Conservation (phyloP, 768 basidiomycete species). For the Mycena sanguinolenta region DNA sequence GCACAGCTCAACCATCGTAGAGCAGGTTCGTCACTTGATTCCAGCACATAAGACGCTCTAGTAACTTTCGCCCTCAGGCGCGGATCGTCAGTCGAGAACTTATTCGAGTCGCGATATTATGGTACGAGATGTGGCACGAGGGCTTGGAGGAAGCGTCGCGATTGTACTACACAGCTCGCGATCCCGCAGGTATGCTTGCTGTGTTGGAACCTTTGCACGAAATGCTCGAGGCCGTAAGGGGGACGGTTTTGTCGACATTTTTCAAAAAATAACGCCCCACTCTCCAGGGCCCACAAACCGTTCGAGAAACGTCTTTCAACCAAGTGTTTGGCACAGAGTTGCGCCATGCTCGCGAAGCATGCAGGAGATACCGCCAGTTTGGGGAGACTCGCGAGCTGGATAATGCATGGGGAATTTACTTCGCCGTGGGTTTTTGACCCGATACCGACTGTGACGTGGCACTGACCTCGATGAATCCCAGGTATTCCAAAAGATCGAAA, state of each 20-base stretch:
- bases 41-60: slow-evolving; percentile 7
- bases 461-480: slow-evolving; percentile 43
- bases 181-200: slow-evolving; percentile 96
- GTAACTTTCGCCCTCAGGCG: slow-evolving; percentile 63
- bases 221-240: slow-evolving; percentile 85
- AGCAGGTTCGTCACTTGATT: slow-evolving; percentile 67
- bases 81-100: slow-evolving; percentile 92
- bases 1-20: slow-evolving; percentile 88
- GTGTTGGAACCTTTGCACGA: slow-evolving; percentile 94
- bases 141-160: slow-evolving; percentile 97
- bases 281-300: slow-evolving; percentile 89
- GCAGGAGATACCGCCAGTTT: slow-evolving; percentile 85
- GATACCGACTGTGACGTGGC: background rate
- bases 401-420: slow-evolving; percentile 99
- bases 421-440: slow-evolving; percentile 69
- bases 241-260: background rate
- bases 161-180: slow-evolving; percentile 95
- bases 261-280: background rate
- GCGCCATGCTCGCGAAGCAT: slow-evolving; percentile 92
- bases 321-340: slow-evolving; percentile 96
- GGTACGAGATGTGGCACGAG: slow-evolving; percentile 99
- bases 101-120: slow-evolving; percentile 97
- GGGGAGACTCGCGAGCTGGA: slow-evolving; percentile 93
- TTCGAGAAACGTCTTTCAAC: slow-evolving; percentile 93
- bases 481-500: slow-evolving; percentile 98